Conservation (phyloP, 2,329 filamentous ascomycete genomes). For the Graphilbum fragrans region DNA sequence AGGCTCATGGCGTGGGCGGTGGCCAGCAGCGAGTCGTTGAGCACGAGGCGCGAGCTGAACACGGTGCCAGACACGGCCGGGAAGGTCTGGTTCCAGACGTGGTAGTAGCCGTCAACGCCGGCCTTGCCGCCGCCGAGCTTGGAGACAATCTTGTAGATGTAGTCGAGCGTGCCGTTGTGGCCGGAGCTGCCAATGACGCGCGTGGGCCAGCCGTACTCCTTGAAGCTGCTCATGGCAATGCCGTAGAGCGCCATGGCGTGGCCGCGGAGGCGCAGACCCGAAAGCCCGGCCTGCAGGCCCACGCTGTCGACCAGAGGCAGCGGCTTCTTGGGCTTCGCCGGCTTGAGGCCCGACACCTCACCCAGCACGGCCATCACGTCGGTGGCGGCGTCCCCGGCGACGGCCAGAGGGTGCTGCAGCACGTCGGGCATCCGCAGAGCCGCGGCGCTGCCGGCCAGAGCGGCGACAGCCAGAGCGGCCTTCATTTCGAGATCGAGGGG, state of each 20-base stretch:
- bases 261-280: slow-evolving; percentile 38
- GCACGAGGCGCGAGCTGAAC: slow-evolving; percentile 42
- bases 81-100: slow-evolving; percentile 50
- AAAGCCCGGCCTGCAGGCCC: slow-evolving; percentile 44
- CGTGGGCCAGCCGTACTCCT: slow-evolving; percentile 56
- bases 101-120: slow-evolving; percentile 36
- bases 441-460: background rate
- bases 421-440: background rate
- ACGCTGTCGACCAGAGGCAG: slow-evolving; percentile 28
- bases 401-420: background rate
- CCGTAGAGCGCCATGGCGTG: slow-evolving; percentile 50
- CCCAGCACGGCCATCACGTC: too few species aligned
- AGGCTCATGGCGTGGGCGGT: slow-evolving; percentile 48
- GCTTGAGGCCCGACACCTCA: background rate
- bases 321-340: background rate
- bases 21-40: slow-evolving; percentile 38
- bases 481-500: background rate
- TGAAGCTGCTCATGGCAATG: slow-evolving; percentile 45
- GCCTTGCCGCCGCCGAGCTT: slow-evolving; percentile 27
- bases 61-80: slow-evolving; percentile 48
- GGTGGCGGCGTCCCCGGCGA: background rate
- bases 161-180: slow-evolving; percentile 51
- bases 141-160: slow-evolving; percentile 44
- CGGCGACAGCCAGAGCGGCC: background rate
- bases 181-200: slow-evolving; percentile 58